Evolutionary conservation across 163 green algal species (phyloP).

Genomic region (Chlorella variabilis): DNA sequence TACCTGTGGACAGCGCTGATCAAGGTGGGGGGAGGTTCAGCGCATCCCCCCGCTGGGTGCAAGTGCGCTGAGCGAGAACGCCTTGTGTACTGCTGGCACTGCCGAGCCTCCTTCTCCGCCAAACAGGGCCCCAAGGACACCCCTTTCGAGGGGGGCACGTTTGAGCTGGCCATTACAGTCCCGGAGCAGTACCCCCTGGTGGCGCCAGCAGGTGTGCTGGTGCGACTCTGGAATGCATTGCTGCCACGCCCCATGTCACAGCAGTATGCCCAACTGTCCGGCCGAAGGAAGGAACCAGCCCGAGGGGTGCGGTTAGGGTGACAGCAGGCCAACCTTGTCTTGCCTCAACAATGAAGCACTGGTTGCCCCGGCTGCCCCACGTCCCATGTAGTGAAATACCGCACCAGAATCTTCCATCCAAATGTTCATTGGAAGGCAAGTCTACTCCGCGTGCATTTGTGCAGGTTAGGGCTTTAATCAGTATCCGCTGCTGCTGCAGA

Average conservation of each 20-base stretch:
- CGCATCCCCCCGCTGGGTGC: neutral
- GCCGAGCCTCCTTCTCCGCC: neutral
- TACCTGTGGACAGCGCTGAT: slow-evolving; percentile 81
- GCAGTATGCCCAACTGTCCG: neutral
- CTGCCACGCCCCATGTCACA: no score
- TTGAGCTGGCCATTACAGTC: slow-evolving; percentile 87
- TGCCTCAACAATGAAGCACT: neutral
- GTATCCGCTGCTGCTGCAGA: slow-evolving; percentile 66
- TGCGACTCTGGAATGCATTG: no score
- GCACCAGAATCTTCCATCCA: slow-evolving; percentile 97
- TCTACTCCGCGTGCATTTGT: no score
- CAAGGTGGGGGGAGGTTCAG: slow-evolving; percentile 55
- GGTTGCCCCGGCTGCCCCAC: neutral
- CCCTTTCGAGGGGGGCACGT: slow-evolving; percentile 86
- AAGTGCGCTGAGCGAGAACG: neutral
- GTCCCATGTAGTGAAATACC: slow-evolving; percentile 73
- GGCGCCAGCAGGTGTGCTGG: slow-evolving; percentile 60
- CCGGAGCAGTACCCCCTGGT: slow-evolving; percentile 94
- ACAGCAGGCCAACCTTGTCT: neutral
- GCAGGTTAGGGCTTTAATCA: neutral
- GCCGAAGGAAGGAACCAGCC: neutral
- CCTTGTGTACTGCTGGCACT: no score
- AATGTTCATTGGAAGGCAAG: slow-evolving; percentile 98
- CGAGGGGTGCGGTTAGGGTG: no score
- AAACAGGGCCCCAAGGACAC: slow-evolving; percentile 88